Evolutionary conservation across 2,329 filamentous ascomycete genomes (phyloP), one percentile per base, ranked within the genome.

Genomic region (Talaromyces sp.): DNA sequence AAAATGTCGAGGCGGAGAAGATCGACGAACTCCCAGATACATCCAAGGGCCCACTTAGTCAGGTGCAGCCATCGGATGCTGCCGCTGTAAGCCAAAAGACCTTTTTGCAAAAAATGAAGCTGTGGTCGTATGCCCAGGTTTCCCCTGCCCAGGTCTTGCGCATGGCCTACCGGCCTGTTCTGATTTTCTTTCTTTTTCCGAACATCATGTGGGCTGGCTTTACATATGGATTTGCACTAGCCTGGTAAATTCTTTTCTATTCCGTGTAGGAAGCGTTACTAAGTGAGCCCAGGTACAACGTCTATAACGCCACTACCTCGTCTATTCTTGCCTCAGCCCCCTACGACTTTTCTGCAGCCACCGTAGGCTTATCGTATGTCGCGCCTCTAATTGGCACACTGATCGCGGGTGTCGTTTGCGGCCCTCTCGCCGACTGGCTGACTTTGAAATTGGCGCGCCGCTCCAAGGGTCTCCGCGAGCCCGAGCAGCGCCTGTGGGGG

Each of bases 251-350:
- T 8, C 4, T 7, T 38, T 38, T 21, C 5, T 7, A 21, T 13
- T 51, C 17, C 43, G 3, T 2, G 9, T n/a, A 49, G n/a, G 6
- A 7, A 21, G 13, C 27, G 10, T 43, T 51, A 50, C n/a, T 19
- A 19, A n/a, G 6, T 21, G 29, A 31, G n/a, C 26, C 21, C 27
- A 71, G 68, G 69, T 72, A 71, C 63, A 71, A 70, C 19, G 69
- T 73, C 10, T 63, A 67, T 11, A 73, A 73, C 56, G 71, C 63
- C 26, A 74, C 71, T 14, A 63, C 67, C 21, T 70, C 68, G 21
- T 60, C 67, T 3, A 67, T 73, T 46, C 67, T 73, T 8, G 65
- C 63, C 1, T 60, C 54, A 8, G 38, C 65, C 6, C 71, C 71
- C 6, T 73, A 73, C 60, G 66, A 69, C 58, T 71, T 68, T 55